Base-by-base conservation (phyloP, 2,329 filamentous ascomycete genomes). In the Fusarium staphyleae region DNA sequence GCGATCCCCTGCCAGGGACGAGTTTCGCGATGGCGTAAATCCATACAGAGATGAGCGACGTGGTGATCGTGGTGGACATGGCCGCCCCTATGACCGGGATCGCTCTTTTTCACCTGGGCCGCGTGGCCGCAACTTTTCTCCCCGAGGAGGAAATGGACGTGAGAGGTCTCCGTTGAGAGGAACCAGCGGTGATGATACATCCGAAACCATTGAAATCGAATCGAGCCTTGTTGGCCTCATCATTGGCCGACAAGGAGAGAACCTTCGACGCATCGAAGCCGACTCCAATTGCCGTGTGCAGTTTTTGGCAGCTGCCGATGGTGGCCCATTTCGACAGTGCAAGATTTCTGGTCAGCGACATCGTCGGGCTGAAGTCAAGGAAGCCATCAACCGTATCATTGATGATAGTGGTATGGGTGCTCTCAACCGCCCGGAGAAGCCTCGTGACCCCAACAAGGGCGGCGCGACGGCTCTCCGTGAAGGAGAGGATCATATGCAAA, bases 211-310 rank as follows among this genome's bases (percentile, higher is more conserved):
- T 63, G 84, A 89, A 66, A 91, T 96, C 67, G 91, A 96, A 70
- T 91, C 90, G 16, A 90, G 87, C 66, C 81, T 96, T 40, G 92
- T 96, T 44, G 92, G 92, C 34, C 80, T 96, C 28, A 96, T 96
- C 68, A 96, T 96, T 69, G 92, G 92, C 46, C 86, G 92, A 55
- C 89, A 93, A 69, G 92, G 92, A 63, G 93, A 96, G 76, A 96
- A 96, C 66, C 78, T 96, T 35, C 83, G 91, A 63, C 87, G 90
- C 52, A 91, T 96, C 61, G 93, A 96, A 74, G 80, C 84, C 37
- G 91, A 96, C 66, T 91, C 88, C 40, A 86, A 86, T 47, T 93
- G 91, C 65, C 83, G 92, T 53, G 91, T 96, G 19, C 92, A 96
- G 74, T 96, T 96, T 70, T 81, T 96, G 54, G 89, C 91, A 28